Base-by-base conservation (phyloP, 2,329 filamentous ascomycete species). In the Orbilia blumenaviensis region DNA sequence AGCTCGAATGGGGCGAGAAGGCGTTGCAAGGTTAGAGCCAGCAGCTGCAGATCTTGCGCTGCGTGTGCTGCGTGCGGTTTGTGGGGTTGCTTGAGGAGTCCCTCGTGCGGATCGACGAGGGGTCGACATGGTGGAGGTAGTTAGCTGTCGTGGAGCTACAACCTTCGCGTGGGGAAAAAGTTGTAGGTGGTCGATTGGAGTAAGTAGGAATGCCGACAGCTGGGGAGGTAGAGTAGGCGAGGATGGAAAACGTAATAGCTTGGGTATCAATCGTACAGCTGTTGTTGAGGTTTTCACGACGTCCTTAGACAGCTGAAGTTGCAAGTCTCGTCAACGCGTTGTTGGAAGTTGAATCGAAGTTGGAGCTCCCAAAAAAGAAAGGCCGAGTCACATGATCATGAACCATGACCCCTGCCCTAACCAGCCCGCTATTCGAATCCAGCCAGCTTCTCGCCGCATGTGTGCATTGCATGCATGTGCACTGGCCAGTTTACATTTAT, bases 61-160 rank as follows among this genome's bases (percentile, higher is more conserved):
- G n/a, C 71, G 71, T 42, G 63, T 46, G 50, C 54, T 76, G 56
- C 52, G 73, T 14, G 73, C 66, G 12, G 73, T 77, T 38, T 56
- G 52, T 56, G 52, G 52, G 52, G 23, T 71, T 18, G 73, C 46
- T 62, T 71, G 64, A 64, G 72, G 52, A 32, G 72, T 69, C 34
- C 72, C 66, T 71, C 73, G 54, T 41, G 60, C 48, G 66, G 73
- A 66, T 62, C 73, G 64, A 66, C 73, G 73, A 61, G 73, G 73
- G 60, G 73, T 77, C 58, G 73, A 77, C 73, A 77, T 77, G 27
- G 41, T 66, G 34, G 66, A 54, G 52, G 12, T 62, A 56, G 23
- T 10, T 36, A 23, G 41, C n/a, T n/a, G n/a, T n/a, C n/a, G 27
- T 48, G 8, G 54, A 73, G 34, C 29, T 32, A 60, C 16, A 16